Base-by-base conservation (phyloP, 2,329 filamentous ascomycete genomes). In the Ceratocystis alfenasii region DNA sequence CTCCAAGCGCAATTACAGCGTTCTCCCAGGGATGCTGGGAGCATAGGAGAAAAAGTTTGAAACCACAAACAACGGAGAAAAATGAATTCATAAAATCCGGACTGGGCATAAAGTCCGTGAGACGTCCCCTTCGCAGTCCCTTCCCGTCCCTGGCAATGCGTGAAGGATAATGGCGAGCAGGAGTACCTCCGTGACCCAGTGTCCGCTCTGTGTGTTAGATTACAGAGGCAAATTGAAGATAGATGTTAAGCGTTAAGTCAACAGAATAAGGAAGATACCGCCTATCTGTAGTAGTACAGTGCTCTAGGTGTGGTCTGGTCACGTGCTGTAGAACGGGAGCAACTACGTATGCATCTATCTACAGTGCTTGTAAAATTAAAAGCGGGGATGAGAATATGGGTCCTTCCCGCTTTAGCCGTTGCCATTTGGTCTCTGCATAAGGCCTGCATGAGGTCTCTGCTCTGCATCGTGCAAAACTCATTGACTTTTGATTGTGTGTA, bases 351-450 rank as follows among this genome's bases (percentile, higher is more conserved):
- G 53, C 10, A 22, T 22, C 3, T 50, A n/a, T 50, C 17, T 50
- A 20, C 8, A 22, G 46, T 50, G 20, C 46, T n/a, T 12, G 17
- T 4, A 22, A n/a, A 8, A 50, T 36, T 36, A 50, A 28, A 28
- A 57, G 53, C 28, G 53, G 53, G 10, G 10, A 12, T n/a, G 15
- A 12, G 25, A 15, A 57, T 22, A 57, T 57, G 53, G 53, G 53
- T 57, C 53, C 53, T 57, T 57, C 53, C 53, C 53, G 53, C 53
- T 57, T 57, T 57, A 57, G 25, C 53, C 22, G 22, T 57, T 57
- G 53, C 53, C 53, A 57, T 57, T 57, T 57, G 53, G 30, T 57
- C 53, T 57, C 53, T 57, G 53, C 53, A 57, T 57, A 25, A 55
- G 50, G 53, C 30, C 53, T 57, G 53, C 53, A 57, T 57, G 25